Evolutionary conservation across 31 red algal species (phyloP).

Genomic region (Asparagopsis taxiformis): DNA sequence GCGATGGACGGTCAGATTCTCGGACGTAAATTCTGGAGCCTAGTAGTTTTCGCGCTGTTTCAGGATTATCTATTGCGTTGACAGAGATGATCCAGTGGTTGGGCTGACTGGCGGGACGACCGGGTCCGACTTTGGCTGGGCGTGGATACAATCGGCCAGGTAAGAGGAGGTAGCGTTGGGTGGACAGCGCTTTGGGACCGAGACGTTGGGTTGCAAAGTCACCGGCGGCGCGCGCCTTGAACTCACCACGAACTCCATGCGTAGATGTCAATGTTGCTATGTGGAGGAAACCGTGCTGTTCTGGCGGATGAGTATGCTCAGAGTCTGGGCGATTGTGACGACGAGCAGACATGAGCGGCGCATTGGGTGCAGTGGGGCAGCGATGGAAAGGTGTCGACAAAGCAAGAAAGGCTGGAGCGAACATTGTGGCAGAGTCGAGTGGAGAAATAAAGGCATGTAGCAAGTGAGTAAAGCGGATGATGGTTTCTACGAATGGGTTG

Average conservation of each 20-base stretch:
- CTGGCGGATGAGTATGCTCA: constrained; percentile 43
- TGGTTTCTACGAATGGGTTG: too few relatives aligned
- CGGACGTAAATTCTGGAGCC: constrained; percentile 63
- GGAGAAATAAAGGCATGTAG: too few relatives aligned
- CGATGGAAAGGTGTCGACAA: background rate
- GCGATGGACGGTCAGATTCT: constrained; percentile 38
- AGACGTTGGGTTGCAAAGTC: constrained; percentile 60
- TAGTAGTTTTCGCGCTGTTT: constrained; percentile 16
- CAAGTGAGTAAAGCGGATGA: too few relatives aligned
- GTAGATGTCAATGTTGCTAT: constrained; percentile 58
- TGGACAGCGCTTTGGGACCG: constrained; percentile 2
- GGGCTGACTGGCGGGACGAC: constrained; percentile 54
- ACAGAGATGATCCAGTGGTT: constrained; percentile 54
- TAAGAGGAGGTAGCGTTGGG: constrained; percentile 67
- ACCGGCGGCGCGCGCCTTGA: constrained; percentile 41
- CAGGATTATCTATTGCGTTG: constrained; percentile 13
- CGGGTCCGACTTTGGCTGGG: constrained; percentile 45
- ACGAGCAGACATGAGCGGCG: too few relatives aligned
- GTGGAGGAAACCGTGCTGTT: constrained; percentile 74
- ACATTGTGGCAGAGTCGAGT: too few relatives aligned
- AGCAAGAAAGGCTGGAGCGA: too few relatives aligned
- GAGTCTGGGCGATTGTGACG: too few relatives aligned
- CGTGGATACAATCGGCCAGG: constrained; percentile 76
- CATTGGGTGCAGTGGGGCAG: background rate
- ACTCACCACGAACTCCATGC: constrained; percentile 79